Conservation (phyloP, 805 yeast species). For the Candida boleticola region DNA sequence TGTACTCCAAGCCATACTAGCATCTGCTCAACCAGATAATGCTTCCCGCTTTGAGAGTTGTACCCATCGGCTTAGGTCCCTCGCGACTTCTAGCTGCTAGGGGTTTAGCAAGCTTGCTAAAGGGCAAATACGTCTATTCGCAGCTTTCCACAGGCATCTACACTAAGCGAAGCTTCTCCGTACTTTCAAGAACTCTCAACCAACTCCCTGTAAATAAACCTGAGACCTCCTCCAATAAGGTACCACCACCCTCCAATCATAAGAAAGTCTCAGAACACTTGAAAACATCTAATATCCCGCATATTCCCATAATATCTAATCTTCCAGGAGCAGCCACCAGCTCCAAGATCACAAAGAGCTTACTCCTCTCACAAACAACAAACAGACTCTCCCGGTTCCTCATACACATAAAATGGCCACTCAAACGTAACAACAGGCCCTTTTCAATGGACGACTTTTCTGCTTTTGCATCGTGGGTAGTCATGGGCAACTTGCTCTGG, state of each 20-base stretch:
- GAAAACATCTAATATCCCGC: not conserved
- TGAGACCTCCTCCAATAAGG: too few species aligned
- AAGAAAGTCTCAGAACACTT: not conserved
- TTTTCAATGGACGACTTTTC: conserved; percentile 50
- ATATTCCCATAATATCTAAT: too few species aligned
- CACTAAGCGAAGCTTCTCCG: not conserved
- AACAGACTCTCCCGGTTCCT: conserved; percentile 29
- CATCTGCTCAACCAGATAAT: conserved; percentile 4
- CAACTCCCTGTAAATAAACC: too few species aligned
- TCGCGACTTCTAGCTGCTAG: not conserved
- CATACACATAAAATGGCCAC: conserved; percentile 47
- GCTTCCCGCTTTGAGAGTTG: not conserved
- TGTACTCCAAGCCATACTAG: not conserved
- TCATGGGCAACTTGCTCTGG: conserved; percentile 58
- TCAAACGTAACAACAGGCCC: conserved; percentile 47
- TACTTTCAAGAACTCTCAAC: not conserved
- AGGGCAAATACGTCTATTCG: not conserved
- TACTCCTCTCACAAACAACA: conserved; percentile 28
- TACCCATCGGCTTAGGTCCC: not conserved
- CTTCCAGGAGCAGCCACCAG: too few species aligned
- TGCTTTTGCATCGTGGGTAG: conserved; percentile 55
- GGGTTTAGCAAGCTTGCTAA: not conserved
- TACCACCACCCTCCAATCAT: not conserved
- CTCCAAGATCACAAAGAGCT: conserved; percentile 12
- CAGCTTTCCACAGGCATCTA: not conserved